These are phyloP conservation scores for Tylopilus rubrobrunneus DNA, from an alignment of 768 basidiomycete species.

Conservation along the genomic window DNA sequence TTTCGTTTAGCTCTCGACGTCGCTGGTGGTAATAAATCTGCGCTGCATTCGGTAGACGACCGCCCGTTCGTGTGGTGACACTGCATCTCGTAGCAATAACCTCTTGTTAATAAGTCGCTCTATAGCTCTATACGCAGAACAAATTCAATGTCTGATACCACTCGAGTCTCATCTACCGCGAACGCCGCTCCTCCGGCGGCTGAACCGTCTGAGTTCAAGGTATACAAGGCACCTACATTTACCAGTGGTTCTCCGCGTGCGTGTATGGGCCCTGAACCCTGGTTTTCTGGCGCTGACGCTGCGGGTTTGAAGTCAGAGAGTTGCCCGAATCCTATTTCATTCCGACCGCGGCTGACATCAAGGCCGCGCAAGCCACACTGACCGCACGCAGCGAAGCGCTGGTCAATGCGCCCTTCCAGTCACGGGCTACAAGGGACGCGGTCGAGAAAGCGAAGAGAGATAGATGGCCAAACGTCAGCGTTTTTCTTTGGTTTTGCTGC, in stretches of 20 bases:
- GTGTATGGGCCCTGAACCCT: conserved; percentile 16
- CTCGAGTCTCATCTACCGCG: conserved; percentile 1
- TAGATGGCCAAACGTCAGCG: conserved; percentile 66
- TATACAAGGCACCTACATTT: conserved; percentile 44
- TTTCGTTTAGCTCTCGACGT: background rate
- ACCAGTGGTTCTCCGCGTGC: conserved; percentile 31
- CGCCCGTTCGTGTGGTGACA: conserved; percentile 10
- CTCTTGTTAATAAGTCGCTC: conserved; percentile 15
- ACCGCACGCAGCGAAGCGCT: conserved; percentile 59
- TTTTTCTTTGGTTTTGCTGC: background rate
- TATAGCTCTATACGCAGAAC: conserved; percentile 13
- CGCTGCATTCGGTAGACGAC: background rate
- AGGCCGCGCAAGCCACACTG: conserved; percentile 60
- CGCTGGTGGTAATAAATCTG: background rate
- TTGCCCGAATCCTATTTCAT: conserved; percentile 74
- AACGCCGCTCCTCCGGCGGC: background rate
- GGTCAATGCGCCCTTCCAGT: conserved; percentile 65
- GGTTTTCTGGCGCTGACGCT: conserved; percentile 3
- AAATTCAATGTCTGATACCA: conserved; percentile 26
- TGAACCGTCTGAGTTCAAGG: conserved; percentile 38
- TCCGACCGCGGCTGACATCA: conserved; percentile 68
- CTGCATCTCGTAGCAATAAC: conserved; percentile 2
- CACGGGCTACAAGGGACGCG: conserved; percentile 61
- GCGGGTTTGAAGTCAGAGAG: conserved; percentile 33
- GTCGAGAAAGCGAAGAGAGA: conserved; percentile 55